A percentile compares a stretch with the other conserved stretches of the same genome.
Conservation (phyloP, 306 rosid species). For the Cucurbita pepo region DNA sequence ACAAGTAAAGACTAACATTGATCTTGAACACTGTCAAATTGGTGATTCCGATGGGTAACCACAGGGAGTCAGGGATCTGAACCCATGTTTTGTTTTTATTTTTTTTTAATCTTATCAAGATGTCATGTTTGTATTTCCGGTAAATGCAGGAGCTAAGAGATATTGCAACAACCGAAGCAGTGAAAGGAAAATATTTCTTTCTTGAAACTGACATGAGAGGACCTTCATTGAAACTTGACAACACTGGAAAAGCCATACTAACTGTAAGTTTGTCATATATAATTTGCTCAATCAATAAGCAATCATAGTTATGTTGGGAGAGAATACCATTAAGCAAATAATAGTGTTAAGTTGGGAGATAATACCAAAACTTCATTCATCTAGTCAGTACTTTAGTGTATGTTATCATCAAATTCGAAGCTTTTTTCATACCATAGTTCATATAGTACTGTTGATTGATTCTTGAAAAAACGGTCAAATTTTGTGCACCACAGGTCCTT, state of each 20-base stretch:
- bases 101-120: neutral
- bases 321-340: no score
- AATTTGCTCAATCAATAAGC: neutral
- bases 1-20: neutral
- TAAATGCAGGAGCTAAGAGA: constrained; percentile 68
- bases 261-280: constrained; percentile 31
- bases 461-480: neutral
- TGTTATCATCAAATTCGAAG: neutral
- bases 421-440: neutral
- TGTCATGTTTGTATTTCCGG: neutral
- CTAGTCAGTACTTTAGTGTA: neutral
- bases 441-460: neutral
- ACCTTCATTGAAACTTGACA: constrained; percentile 72
- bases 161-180: constrained; percentile 51
- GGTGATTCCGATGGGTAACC: neutral
- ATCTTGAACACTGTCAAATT: neutral
- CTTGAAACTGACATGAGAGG: constrained; percentile 75
- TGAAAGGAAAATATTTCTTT: constrained; percentile 75
- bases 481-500: constrained; percentile 51
- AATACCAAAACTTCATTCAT: neutral
- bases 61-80: neutral
- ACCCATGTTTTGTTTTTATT: neutral
- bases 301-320: neutral
- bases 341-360: neutral
- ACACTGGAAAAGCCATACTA: constrained; percentile 80